Base-by-base conservation (phyloP, 805 yeast species). In the Candida andamanensis region DNA sequence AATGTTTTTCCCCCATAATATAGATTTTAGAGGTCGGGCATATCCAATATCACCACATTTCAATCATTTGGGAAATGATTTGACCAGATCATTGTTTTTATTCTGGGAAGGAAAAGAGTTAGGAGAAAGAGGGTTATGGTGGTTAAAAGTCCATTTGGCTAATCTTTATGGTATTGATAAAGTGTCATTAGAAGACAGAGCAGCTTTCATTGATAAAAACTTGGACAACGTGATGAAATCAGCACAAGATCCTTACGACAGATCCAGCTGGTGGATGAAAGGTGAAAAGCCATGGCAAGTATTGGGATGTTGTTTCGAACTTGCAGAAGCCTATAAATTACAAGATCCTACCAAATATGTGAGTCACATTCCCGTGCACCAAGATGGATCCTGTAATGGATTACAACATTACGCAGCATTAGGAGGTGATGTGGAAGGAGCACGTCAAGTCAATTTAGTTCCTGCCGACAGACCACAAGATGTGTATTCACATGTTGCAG, bases 221-320 rank as follows among this genome's bases (percentile, higher is more conserved):
- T 27, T 79, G 24, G 76, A 69, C 5, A 67, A 76, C 17, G 60
- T 82, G 10, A 55, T 63, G 28, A 72, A 71, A 36, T 70, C 80
- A 18, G 90, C 83, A 0, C 65, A 63, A 24, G 65, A 79, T 46
- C 92, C 92, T n/a, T 54, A 70, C 9, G 65, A 55, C 15, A 70
- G 72, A 25, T 54, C 64, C 23, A 69, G 73, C 6, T 77, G 85
- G 78, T 83, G 94, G 94, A 59, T 54, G 30, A 54, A 59, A 26
- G 90, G 85, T 6, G 94, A 83, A 45, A 81, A 82, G 45, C 90
- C 92, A 37, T 83, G 90, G 89, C 94, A 83, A 56, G 78, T 79
- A 16, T 61, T 83, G 35, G 77, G 85, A 15, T 73, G 82, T 2
- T 79, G 85, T 47, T 68, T 74, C 46, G 94, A 83, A 49, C 51